Evolutionary conservation across 257 asterid species (phyloP).

Genomic region (Solanum arcanum): DNA sequence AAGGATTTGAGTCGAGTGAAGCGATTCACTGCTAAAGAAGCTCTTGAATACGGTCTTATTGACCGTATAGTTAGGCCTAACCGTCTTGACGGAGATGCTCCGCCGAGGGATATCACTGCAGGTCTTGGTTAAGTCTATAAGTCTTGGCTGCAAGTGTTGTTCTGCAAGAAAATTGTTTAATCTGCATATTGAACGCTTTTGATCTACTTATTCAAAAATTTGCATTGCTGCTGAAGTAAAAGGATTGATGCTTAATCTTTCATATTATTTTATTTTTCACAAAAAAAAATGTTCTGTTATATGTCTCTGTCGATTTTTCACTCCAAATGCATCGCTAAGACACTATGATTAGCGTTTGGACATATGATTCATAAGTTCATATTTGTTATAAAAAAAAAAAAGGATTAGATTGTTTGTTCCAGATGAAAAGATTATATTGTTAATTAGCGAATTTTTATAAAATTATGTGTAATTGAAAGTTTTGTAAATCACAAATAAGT

Average conservation of each 20-base stretch:
- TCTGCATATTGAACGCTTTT: not conserved
- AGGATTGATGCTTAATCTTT: not conserved
- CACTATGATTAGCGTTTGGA: too few relatives aligned
- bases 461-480: not conserved
- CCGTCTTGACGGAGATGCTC: slow-evolving; percentile 40
- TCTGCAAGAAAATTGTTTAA: not conserved
- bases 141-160: not conserved
- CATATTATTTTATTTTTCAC: not conserved
- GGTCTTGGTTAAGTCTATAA: slow-evolving; percentile 48
- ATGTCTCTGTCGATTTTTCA: too few relatives aligned
- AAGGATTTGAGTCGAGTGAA: slow-evolving; percentile 58
- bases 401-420: too few relatives aligned
- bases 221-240: not conserved
- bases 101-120: slow-evolving; percentile 27
- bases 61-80: slow-evolving; percentile 71
- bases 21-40: slow-evolving; percentile 67
- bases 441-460: too few relatives aligned
- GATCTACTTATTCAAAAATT: not conserved
- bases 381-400: too few relatives aligned
- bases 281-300: not conserved
- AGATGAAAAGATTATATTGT: not conserved
- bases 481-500: not conserved
- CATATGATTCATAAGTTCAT: too few relatives aligned
- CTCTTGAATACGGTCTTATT: slow-evolving; percentile 82
- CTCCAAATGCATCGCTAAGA: too few relatives aligned